phyloP scores from a whole-genome alignment of 1,139 yeast species.

The Candida sp. region DNA sequence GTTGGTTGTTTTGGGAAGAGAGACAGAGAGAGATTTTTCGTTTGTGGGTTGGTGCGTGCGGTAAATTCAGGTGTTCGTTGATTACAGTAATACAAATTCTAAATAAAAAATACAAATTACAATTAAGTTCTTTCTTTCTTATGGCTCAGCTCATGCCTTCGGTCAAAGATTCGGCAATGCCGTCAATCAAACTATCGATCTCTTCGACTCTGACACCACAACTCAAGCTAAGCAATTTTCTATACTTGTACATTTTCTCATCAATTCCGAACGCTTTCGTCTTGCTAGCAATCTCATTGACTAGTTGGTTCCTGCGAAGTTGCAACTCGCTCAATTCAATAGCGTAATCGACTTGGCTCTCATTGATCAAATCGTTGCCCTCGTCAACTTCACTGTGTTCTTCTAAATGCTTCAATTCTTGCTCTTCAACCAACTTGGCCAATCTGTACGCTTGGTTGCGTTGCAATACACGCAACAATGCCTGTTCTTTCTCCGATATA shows the following conservation, averaged over 20 bases:
- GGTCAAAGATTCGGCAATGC: slow-evolving; percentile 48
- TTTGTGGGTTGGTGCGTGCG: background rate
- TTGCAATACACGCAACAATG: slow-evolving; percentile 30
- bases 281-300: slow-evolving; percentile 39
- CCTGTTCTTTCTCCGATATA: slow-evolving; percentile 38
- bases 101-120: background rate
- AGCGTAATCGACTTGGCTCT: slow-evolving; percentile 29
- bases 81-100: background rate
- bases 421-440: slow-evolving; percentile 30
- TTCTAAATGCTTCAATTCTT: slow-evolving; percentile 20
- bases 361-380: slow-evolving; percentile 19
- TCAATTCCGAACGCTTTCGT: slow-evolving; percentile 45
- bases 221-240: slow-evolving; percentile 79
- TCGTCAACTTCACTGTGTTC: slow-evolving; percentile 12
- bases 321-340: slow-evolving; percentile 58
- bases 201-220: slow-evolving; percentile 84
- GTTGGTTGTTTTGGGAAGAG: background rate
- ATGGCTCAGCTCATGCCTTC: slow-evolving; percentile 20
- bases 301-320: slow-evolving; percentile 48
- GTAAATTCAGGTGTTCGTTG: no score
- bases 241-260: slow-evolving; percentile 75
- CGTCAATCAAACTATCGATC: slow-evolving; percentile 65
- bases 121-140: background rate
- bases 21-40: background rate
- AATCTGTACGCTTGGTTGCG: slow-evolving; percentile 34